Evolutionary conservation across 2,329 filamentous ascomycete genomes (phyloP), one percentile per base, ranked within the genome.

Genomic region (Sclerotinia borealis): DNA sequence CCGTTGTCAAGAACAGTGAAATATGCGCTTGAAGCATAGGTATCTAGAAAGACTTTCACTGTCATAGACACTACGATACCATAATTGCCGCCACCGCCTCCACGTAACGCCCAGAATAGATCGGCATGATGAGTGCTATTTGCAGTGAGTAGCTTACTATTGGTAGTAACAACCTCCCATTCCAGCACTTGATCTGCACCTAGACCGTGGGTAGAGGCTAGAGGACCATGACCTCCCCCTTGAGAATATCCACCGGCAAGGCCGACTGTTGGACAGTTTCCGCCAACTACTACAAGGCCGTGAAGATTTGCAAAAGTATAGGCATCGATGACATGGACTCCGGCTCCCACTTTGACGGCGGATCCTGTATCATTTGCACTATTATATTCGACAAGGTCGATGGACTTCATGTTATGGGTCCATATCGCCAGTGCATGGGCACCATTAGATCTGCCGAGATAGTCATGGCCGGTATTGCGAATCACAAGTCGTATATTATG

Each of bases 71-170:
- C 79, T 25, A 87, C 78, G 1, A 87, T 77, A 0, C 82, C 85
- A 70, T 84, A 88, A 0, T 83, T 86, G 17, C 80, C 81, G 1
- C 81, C 83, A 45, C 65, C 65, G 4, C 83, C 79, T 10, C 85
- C 84, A 63, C 81, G 75, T 63, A 87, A 76, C 0, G 85, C 85
- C 85, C 85, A 89, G 72, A 85, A 88, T 0, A 88, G 73, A 58
- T 88, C 84, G 0, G 75, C 61, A 60, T 87, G 78, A 41, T 81
- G 75, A 8, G 79, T 76, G 43, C 80, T 79, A 43, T 81, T 84
- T 2, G 80, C 79, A 0, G 75, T 78, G 1, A 85, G 50, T 13
- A 81, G 75, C 19, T 78, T 69, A 0, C 85, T 84, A 8, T 69
- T 67, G 0, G 80, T 80, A 0, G 80, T 81, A 1, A 88, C 79